Evolutionary conservation across 2,329 filamentous ascomycete species (phyloP).

Genomic region (Pseudohalonectria lignicola): DNA sequence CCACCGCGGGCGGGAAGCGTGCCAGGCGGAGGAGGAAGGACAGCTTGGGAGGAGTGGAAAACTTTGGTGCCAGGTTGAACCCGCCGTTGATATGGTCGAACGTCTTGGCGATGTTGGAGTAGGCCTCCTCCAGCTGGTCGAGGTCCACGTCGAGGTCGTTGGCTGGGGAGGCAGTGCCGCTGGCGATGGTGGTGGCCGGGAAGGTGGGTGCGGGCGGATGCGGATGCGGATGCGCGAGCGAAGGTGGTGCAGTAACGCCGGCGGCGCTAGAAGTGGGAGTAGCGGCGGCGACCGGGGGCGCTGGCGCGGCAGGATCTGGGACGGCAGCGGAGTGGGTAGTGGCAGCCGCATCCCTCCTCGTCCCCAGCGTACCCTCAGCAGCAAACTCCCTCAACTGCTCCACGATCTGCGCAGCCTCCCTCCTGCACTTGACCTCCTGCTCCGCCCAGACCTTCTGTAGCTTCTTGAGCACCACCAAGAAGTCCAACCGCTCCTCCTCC

Average conservation of each 20-base stretch:
- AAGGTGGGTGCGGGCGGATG: not conserved
- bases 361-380: slow-evolving; percentile 65
- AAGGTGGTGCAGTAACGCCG: slow-evolving; percentile 2
- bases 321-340: no score
- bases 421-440: slow-evolving; percentile 71
- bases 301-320: slow-evolving; percentile 8
- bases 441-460: slow-evolving; percentile 66
- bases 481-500: slow-evolving; percentile 57
- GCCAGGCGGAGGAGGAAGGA: slow-evolving; percentile 69
- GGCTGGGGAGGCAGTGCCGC: slow-evolving; percentile 8
- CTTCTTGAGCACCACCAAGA: slow-evolving; percentile 74
- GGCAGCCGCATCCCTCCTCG: slow-evolving; percentile 15
- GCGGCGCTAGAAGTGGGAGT: slow-evolving; percentile 3
- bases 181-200: slow-evolving; percentile 10
- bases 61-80: slow-evolving; percentile 76
- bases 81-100: slow-evolving; percentile 73
- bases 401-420: slow-evolving; percentile 75
- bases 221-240: slow-evolving; percentile 3
- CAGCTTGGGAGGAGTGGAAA: slow-evolving; percentile 78
- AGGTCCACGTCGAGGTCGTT: slow-evolving; percentile 65
- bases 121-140: slow-evolving; percentile 85
- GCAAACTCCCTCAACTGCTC: slow-evolving; percentile 76
- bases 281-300: not conserved
- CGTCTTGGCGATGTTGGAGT: slow-evolving; percentile 66
- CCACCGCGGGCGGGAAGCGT: slow-evolving; percentile 59